Percentiles rank a stretch among this genome's conserved stretches.
phyloP scores from a whole-genome alignment of 345 rosid species.

The Syzygium grande region DNA sequence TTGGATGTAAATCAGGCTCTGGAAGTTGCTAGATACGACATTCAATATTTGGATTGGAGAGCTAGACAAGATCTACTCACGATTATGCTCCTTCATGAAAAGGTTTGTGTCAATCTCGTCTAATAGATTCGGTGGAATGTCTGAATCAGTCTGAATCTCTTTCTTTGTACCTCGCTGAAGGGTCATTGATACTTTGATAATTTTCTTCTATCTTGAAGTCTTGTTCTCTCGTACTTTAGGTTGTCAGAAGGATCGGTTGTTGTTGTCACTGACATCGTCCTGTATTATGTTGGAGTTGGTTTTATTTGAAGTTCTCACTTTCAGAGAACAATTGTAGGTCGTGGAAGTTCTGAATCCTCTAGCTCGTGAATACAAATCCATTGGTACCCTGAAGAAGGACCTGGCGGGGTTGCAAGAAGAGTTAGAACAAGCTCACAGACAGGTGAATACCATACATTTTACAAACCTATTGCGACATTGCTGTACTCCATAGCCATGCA shows the following conservation, averaged over 20 bases:
- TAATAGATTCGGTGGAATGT: background rate
- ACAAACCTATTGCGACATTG: background rate
- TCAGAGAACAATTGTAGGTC: slow-evolving; percentile 32
- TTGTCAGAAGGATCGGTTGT: background rate
- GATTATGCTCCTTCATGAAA: slow-evolving; percentile 91
- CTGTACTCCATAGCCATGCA: background rate
- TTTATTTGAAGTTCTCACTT: background rate
- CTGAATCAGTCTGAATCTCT: background rate
- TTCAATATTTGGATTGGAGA: slow-evolving; percentile 91
- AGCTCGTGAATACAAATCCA: slow-evolving; percentile 94
- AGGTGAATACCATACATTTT: slow-evolving; percentile 30
- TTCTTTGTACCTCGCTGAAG: background rate
- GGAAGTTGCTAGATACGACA: slow-evolving; percentile 88
- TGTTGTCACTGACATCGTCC: background rate
- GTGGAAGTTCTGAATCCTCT: slow-evolving; percentile 95
- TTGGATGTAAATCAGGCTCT: slow-evolving; percentile 82
- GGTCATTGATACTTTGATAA: background rate
- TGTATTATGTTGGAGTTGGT: background rate
- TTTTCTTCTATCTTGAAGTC: background rate
- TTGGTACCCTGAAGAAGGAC: slow-evolving; percentile 87
- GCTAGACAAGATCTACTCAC: slow-evolving; percentile 95
- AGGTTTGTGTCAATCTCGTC: slow-evolving; percentile 34
- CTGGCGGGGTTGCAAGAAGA: slow-evolving; percentile 86
- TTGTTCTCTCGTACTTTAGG: background rate
- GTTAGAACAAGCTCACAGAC: slow-evolving; percentile 74